Evolutionary conservation across 1,284 basidiomycete genomes (phyloP).

Genomic region (Sporisorium exsertum): DNA sequence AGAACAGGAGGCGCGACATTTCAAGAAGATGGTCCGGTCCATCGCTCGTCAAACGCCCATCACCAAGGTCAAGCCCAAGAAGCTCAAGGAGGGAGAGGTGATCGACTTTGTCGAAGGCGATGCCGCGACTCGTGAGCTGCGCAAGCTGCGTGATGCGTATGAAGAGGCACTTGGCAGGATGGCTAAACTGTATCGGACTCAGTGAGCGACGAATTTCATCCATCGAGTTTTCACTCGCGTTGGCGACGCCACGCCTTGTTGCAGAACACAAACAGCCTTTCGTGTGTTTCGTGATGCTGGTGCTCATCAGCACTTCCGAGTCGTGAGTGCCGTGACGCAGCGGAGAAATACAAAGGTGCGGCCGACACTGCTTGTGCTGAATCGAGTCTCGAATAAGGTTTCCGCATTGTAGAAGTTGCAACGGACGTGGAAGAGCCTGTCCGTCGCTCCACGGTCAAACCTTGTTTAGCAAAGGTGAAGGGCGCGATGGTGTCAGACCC

Average conservation of each 20-base stretch:
- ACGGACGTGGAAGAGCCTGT: background rate
- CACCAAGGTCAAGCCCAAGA: conserved; percentile 44
- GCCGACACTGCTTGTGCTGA: background rate
- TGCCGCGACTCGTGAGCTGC: conserved; percentile 21
- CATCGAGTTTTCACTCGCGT: conserved; percentile 4
- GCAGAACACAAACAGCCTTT: background rate
- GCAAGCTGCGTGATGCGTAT: conserved; percentile 37
- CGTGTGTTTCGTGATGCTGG: background rate
- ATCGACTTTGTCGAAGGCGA: conserved; percentile 42
- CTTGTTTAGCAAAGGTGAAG: background rate
- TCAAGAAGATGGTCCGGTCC: conserved; percentile 45
- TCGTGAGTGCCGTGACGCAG: background rate
- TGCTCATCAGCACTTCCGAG: background rate
- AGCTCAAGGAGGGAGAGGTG: conserved; percentile 22
- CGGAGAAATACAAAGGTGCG: background rate
- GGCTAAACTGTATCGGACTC: conserved; percentile 47
- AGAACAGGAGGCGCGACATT: conserved; percentile 79
- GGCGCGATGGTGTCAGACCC: background rate
- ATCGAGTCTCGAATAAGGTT: conserved; percentile 4
- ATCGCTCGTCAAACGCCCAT: conserved; percentile 42
- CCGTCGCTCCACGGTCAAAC: conserved; percentile 2
- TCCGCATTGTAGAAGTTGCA: conserved; percentile 5
- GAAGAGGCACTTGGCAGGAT: conserved; percentile 52
- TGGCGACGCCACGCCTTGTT: conserved; percentile 1
- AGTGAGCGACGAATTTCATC: conserved; percentile 5